Evolutionary conservation across 495 filamentous ascomycete genomes (phyloP).

Genomic region (Chaetomium tenue): DNA sequence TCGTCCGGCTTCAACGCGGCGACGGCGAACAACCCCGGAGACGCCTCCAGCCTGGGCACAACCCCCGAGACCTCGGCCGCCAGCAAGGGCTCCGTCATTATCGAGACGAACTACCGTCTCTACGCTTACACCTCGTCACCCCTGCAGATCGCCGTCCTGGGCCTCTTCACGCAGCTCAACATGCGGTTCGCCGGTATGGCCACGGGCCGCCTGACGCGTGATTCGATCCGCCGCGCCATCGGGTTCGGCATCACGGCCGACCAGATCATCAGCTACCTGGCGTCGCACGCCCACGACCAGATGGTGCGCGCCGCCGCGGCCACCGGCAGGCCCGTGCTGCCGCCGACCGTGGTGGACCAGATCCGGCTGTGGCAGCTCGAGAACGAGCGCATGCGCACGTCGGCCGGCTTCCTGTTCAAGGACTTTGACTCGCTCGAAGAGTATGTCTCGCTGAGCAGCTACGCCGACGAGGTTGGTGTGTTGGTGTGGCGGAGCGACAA

Average conservation of each 20-base stretch:
- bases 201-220: slow-evolving; percentile 80
- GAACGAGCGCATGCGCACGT: slow-evolving; percentile 83
- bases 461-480: slow-evolving; percentile 92
- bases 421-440: slow-evolving; percentile 77
- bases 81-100: slow-evolving; percentile 77
- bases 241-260: slow-evolving; percentile 87
- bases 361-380: slow-evolving; percentile 97
- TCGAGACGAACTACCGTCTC: slow-evolving; percentile 98
- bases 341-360: slow-evolving; percentile 95
- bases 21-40: slow-evolving; percentile 46
- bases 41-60: slow-evolving; percentile 43
- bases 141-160: slow-evolving; percentile 89
- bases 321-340: slow-evolving; percentile 64
- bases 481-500: slow-evolving; percentile 78
- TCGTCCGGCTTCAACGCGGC: slow-evolving; percentile 52
- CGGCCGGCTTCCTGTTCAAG: slow-evolving; percentile 79
- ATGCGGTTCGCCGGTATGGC: slow-evolving; percentile 91
- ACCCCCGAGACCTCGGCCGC: slow-evolving; percentile 15
- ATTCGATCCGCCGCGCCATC: slow-evolving; percentile 82
- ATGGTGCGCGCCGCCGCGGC: slow-evolving; percentile 66
- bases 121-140: slow-evolving; percentile 95
- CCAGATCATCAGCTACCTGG: slow-evolving; percentile 87
- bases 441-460: slow-evolving; percentile 69
- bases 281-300: slow-evolving; percentile 87
- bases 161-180: slow-evolving; percentile 79